Base-by-base conservation (phyloP, 2,329 filamentous ascomycete species). In the Diaporthe sp. region DNA sequence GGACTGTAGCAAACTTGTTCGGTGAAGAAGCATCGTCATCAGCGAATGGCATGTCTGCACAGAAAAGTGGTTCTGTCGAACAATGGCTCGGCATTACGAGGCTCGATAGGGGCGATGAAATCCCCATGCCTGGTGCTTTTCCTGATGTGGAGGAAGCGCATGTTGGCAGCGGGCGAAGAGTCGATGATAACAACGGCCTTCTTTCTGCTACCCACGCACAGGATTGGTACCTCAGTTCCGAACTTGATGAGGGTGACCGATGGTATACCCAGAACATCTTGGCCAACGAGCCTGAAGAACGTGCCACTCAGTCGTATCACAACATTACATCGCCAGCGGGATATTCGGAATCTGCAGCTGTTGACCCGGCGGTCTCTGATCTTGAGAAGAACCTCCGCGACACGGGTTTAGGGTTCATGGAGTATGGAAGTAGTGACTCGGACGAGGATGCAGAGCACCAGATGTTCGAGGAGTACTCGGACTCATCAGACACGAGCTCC, bases 391-490 rank as follows among this genome's bases (percentile, higher is more conserved):
- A 60, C 17, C n/a, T 73, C 39, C 44, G 61, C 13, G 73, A 77
- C 65, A 68, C 73, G 17, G 76, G 73, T 17, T 34, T 75, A 13
- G 76, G 76, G 57, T 77, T 77, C 34, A 53, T 68, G 25, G 76
- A 77, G 47, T 75, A 58, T 37, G 70, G 28, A 22, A 77, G 76
- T 31, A 67, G 67, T 71, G 67, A 70, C 51, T 77, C 76, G 25
- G 71, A 74, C 70, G 51, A 71, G 13, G 73, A 57, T 20, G 49
- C 53, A 39, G 63, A 67, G 10, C 22, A 47, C 34, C 76, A 53
- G 34, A 70, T 72, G 12, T 77, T 77, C 31, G 73, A 77, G 25
- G 76, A 77, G 37, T 49, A 57, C 8, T 75, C 73, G 6, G 76
- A 77, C 51, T 17, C 39, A 28, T 75, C 76, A 31, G 57, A 70